phyloP scores from a whole-genome alignment of 768 basidiomycete species.

The Tylopilus vinaceipallidus region DNA sequence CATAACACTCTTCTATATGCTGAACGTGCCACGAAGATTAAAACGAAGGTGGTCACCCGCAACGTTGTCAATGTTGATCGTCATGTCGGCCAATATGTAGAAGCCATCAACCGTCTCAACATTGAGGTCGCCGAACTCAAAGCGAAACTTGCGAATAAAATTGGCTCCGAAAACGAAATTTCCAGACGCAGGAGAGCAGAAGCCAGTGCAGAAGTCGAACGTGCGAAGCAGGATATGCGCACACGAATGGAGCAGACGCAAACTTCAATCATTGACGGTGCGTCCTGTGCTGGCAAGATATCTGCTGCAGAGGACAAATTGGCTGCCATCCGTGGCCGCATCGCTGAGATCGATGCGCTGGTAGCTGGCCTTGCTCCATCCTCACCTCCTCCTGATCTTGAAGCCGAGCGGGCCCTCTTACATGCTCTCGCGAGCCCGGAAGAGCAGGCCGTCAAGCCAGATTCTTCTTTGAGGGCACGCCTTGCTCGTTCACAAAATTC shows the following conservation, averaged over 20 bases:
- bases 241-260: constrained; percentile 70
- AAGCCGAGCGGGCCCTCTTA: constrained; percentile 70
- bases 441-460: constrained; percentile 59
- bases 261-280: constrained; percentile 71
- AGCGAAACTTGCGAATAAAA: constrained; percentile 75
- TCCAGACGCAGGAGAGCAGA: constrained; percentile 67
- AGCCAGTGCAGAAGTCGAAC: constrained; percentile 68
- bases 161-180: constrained; percentile 58
- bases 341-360: constrained; percentile 53
- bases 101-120: constrained; percentile 88
- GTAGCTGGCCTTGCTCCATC: constrained; percentile 33
- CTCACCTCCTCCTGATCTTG: constrained; percentile 53
- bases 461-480: constrained; percentile 56
- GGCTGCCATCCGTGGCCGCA: constrained; percentile 57
- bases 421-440: constrained; percentile 66
- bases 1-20: constrained; percentile 98
- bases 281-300: constrained; percentile 68
- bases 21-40: constrained; percentile 96
- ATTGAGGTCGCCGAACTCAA: constrained; percentile 83
- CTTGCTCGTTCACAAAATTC: constrained; percentile 73
- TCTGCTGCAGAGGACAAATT: constrained; percentile 68
- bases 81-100: constrained; percentile 93
- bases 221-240: constrained; percentile 70
- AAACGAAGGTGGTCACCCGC: constrained; percentile 93
- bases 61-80: constrained; percentile 95